Percentiles rank a stretch among this genome's conserved stretches.
Evolutionary conservation across 371 early-diverging fungal genomes (phyloP).

Genomic region (Paraphysoderma sedebokerense): DNA sequence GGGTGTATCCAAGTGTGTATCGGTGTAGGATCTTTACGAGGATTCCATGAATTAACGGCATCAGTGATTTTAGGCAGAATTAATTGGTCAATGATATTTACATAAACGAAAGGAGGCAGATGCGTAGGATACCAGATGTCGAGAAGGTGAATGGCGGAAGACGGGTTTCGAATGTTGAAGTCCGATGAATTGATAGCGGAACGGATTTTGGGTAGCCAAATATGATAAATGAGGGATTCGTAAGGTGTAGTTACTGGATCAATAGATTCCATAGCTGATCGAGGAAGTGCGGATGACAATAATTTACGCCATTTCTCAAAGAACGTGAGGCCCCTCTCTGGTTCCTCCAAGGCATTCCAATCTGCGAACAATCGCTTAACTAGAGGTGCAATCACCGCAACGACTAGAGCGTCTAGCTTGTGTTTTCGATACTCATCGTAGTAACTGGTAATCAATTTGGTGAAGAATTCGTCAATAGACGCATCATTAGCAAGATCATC

Average conservation of each 20-base stretch:
- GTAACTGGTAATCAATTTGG: no score
- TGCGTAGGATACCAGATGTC: slow-evolving; percentile 51
- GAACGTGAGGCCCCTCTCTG: slow-evolving; percentile 27
- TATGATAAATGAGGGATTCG: slow-evolving; percentile 52
- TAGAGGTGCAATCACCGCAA: slow-evolving; percentile 40
- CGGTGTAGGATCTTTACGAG: slow-evolving; percentile 41
- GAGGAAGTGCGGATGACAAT: no score
- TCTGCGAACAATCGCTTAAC: slow-evolving; percentile 25
- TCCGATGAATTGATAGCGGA: slow-evolving; percentile 54
- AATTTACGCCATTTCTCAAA: slow-evolving; percentile 34
- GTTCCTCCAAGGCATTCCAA: slow-evolving; percentile 52
- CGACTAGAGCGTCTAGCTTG: slow-evolving; percentile 43
- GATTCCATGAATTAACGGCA: slow-evolving; percentile 50
- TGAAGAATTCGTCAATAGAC: no score
- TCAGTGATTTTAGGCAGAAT: slow-evolving; percentile 50
- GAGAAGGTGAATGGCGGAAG: slow-evolving; percentile 40
- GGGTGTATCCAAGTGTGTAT: slow-evolving; percentile 69
- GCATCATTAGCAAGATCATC: no score
- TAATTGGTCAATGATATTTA: slow-evolving; percentile 56
- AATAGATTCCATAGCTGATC: no score
- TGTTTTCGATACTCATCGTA: slow-evolving; percentile 28
- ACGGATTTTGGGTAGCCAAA: slow-evolving; percentile 62
- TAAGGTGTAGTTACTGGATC: slow-evolving; percentile 56
- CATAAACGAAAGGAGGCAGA: slow-evolving; percentile 49
- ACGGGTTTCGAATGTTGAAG: slow-evolving; percentile 53